Base-by-base conservation (phyloP, 129 eudicot genomes). In the Escallonia herrerae region DNA sequence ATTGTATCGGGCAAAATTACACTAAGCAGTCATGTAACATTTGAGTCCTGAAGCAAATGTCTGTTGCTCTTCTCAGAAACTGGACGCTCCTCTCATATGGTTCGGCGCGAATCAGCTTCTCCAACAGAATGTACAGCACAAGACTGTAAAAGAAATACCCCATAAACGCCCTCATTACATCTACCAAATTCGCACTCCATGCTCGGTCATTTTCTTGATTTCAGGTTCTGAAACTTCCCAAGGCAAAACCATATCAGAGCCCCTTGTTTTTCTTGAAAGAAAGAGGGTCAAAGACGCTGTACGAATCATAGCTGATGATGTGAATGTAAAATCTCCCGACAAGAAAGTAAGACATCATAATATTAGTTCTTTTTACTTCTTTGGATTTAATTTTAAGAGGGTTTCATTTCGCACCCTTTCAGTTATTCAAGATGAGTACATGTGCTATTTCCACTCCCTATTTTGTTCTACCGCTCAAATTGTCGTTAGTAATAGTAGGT, bases 221-320 rank as follows among this genome's bases (percentile, higher is more conserved):
- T 65, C 69, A 77, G 77, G 69, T 13, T 7, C 80, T 43, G 77
- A 67, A 39, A 40, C 62, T 54, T 56, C 60, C 14, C 15, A 38
- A 10, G 68, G 38, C 12, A 44, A 33, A 40, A 66, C 76, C 47
- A 76, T 12, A 14, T 44, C 78, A 65, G 80, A 81, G 52, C 12
- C 69, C 55, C 74, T 79, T 15, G 90, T 84, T 61, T 76, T 70
- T 74, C 80, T 74, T 15, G 71, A 86, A 72, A 84, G 64, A 65
- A 84, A 77, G 65, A 81, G 83, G 62, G 69, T 45, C 11, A 76
- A 67, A 60, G 78, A 81, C 68, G 66, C 76, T 40, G 73, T 77
- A 63, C 5, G 56, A 60, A 37, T 77, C 57, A 52, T 67, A 42
- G 73, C 57, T 53, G 68, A 70, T 6, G 80, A 60, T 43, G 57